Conservation (phyloP, 306 rosid species). For the Castanopsis chinensis region DNA sequence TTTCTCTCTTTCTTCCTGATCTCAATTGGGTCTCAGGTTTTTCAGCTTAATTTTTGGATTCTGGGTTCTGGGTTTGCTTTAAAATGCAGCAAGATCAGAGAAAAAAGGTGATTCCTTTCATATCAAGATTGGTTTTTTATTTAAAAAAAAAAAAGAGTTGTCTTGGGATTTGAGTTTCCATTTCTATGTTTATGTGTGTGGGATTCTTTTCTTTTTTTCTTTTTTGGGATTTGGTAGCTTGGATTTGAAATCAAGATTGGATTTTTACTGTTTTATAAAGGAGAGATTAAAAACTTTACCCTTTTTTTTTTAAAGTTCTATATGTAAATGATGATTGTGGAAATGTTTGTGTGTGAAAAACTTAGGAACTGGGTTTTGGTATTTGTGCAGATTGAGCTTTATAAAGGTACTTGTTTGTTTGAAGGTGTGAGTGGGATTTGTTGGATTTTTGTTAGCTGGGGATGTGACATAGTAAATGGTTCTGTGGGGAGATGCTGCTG, state of each 20-base stretch:
- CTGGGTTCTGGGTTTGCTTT: slow-evolving; percentile 32
- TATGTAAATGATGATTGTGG: neutral
- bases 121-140: neutral
- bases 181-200: neutral
- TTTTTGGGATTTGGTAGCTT: neutral
- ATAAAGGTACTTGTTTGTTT: neutral
- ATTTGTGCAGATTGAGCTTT: slow-evolving; percentile 3
- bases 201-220: no score
- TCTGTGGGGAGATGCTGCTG: slow-evolving; percentile 14
- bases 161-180: neutral
- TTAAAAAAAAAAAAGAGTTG: neutral
- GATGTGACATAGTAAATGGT: slow-evolving; percentile 10
- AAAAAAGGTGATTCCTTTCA: slow-evolving; percentile 57
- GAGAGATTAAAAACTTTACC: neutral
- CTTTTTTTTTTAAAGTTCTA: neutral
- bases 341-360: neutral
- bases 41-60: slow-evolving; percentile 23
- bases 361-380: neutral
- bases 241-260: neutral
- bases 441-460: slow-evolving; percentile 12
- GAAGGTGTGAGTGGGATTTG: slow-evolving; percentile 14
- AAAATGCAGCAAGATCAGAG: slow-evolving; percentile 80
- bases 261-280: neutral
- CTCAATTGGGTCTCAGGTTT: slow-evolving; percentile 31
- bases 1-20: slow-evolving; percentile 29